A percentile compares a stretch with the other conserved stretches of the same genome.
Evolutionary conservation across 169 alveolate species (phyloP).

Genomic region (Cyclospora cayetanensis): DNA sequence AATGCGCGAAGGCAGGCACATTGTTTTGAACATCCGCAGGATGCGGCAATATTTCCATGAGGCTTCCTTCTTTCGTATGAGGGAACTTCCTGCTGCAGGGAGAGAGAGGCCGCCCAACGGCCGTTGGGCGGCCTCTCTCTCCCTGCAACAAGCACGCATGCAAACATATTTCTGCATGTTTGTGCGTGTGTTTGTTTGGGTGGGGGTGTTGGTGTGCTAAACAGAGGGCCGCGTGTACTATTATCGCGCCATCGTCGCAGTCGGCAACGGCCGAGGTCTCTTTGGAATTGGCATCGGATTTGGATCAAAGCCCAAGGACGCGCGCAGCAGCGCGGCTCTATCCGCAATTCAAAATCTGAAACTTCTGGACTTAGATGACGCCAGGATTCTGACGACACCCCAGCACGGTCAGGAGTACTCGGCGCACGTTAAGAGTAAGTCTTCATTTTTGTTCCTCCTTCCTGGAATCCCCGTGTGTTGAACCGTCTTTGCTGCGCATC

Average conservation of each 20-base stretch:
- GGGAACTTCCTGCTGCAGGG: too few relatives aligned
- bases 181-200: too few relatives aligned
- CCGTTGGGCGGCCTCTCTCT: not conserved
- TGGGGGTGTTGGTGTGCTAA: too few relatives aligned
- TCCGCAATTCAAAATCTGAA: constrained; percentile 10
- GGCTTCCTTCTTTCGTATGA: too few relatives aligned
- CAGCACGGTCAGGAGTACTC: constrained; percentile 42
- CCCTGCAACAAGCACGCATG: not conserved
- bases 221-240: constrained; percentile 69
- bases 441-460: not conserved
- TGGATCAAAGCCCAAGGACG: constrained; percentile 57
- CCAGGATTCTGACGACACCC: constrained; percentile 35
- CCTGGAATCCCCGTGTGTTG: not conserved
- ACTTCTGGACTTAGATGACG: not conserved
- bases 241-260: constrained; percentile 66
- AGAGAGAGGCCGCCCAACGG: too few relatives aligned
- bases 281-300: constrained; percentile 66
- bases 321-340: constrained; percentile 13
- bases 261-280: constrained; percentile 71
- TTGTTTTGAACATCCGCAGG: too few relatives aligned
- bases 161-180: not conserved
- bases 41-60: too few relatives aligned
- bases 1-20: too few relatives aligned
- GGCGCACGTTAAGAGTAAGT: constrained; percentile 6
- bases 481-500: not conserved